phyloP scores from a whole-genome alignment of 1,284 basidiomycete genomes.

The Mycosarcoma maydis region DNA sequence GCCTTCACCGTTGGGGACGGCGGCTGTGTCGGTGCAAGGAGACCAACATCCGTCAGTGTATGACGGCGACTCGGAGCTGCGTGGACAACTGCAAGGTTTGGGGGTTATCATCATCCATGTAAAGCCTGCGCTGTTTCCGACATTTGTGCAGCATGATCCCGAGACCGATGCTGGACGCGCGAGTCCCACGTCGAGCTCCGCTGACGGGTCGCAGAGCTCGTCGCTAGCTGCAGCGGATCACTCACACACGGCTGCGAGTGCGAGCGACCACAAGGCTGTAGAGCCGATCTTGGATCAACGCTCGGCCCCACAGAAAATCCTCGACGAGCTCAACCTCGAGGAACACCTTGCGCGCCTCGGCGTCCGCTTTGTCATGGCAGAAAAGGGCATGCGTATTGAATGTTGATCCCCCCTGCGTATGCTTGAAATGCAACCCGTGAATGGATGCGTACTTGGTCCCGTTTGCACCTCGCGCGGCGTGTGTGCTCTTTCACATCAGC shows the following conservation, averaged over 20 bases:
- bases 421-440: no score
- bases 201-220: constrained; percentile 9
- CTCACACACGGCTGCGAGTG: background rate
- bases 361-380: constrained; percentile 55
- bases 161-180: no score
- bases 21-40: constrained; percentile 25
- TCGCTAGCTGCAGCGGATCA: constrained; percentile 7
- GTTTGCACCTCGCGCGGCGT: no score
- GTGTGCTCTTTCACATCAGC: no score
- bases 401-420: no score
- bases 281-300: constrained; percentile 34
- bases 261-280: background rate
- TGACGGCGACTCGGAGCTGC: constrained; percentile 45
- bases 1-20: constrained; percentile 38
- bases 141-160: constrained; percentile 20
- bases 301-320: constrained; percentile 52
- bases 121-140: constrained; percentile 59
- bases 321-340: constrained; percentile 47
- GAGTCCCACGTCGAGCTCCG: no score
- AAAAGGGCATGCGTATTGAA: constrained; percentile 61
- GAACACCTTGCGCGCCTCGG: constrained; percentile 44
- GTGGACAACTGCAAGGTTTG: constrained; percentile 42
- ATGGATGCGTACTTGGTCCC: no score
- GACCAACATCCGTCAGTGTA: no score
- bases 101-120: constrained; percentile 59